Base-by-base conservation (phyloP, 192 early-diverging fungal species). In the Umbelopsis isabellina region DNA sequence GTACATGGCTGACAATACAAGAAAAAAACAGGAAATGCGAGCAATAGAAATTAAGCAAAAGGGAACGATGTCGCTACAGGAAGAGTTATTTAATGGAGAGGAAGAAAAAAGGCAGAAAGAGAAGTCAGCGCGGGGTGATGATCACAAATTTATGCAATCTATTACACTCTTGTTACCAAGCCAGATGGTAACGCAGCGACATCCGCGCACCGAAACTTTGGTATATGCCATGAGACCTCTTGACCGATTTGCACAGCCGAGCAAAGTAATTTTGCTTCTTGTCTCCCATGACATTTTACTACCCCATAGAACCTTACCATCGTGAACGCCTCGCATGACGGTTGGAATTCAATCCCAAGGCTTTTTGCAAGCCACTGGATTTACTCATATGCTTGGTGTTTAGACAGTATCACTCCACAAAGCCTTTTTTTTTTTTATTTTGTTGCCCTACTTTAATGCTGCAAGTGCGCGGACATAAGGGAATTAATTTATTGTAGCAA, bases 121-220 rank as follows among this genome's bases (percentile, higher is more conserved):
- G 3, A 15, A 18, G 27, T 16, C 12, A 33, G 18, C 23, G 21
- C 13, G 55, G 55, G 55, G 55, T 61, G 55, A 61, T 61, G 55
- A 61, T 61, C 55, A 52, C 51, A 61, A 61, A 58, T 61, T 61
- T 35, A 61, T 61, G 55, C 55, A 27, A 30, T 5, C 55, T 61
- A 41, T 41, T 41, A 41, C 37, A 41, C 37, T 41, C 37, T 41
- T 41, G 37, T 41, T 41, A 41, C 47, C 48, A 49, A 16, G 13
- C 46, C 46, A 49, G 48, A 16, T 11, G 12, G 47, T 20, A 6
- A 11, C 4, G 12, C 2, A 11, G 16, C 15, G 48, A 20, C 48
- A 49, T 49, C 20, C 18, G 18, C 20, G 12, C 48, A 16, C 20
- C 48, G 12, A 35, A n/a, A 35, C 16, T 25, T 61, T 61, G 20